Base-by-base conservation (phyloP, 257 asterid species). In the Solanum okadae region DNA sequence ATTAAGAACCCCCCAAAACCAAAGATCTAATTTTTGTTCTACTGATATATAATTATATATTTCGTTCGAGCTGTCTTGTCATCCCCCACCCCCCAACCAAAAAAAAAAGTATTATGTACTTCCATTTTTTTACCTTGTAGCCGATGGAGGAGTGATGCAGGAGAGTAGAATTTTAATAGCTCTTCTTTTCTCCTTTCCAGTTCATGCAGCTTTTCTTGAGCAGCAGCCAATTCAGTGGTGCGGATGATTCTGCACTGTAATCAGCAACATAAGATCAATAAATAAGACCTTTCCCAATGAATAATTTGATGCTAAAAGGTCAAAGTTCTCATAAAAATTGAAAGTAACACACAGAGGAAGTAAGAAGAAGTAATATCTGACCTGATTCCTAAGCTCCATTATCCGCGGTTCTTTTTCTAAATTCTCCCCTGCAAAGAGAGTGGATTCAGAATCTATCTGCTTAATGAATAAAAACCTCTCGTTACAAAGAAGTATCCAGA, bases 321-420 rank as follows among this genome's bases (percentile, higher is more conserved):
- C 65, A 79, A 78, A 78, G 15, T 44, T 15, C 65, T 14, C 67
- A 79, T 27, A 15, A 44, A 78, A 77, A 42, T 25, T 25, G 27
- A 16, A 46, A 81, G 67, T 9, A 81, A 46, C 85, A 79, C 67
- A 9, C 10, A 79, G 10, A 44, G 59, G 40, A 44, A 16, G 63
- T 16, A 79, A 79, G 15, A 78, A 42, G 14, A 78, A n/a, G 85
- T 88, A 86, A 90, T 65, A 37, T 84, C 83, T 91, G 70, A 96
- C 99, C 98, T 97, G 99, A 93, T 97, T 96, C 95, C 97, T 93
- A 40, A 97, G 94, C 93, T 97, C 99, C 98, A 94, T 92, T 78
- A 97, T 95, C 44, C 91, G 94, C 25, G 98, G 98, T 82, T 97
- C 99, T 89, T 94, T 96, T 56, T 97, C 99, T 89, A 97, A 94